Conservation (phyloP, 2,329 filamentous ascomycete genomes). For the Clonostachys solani region DNA sequence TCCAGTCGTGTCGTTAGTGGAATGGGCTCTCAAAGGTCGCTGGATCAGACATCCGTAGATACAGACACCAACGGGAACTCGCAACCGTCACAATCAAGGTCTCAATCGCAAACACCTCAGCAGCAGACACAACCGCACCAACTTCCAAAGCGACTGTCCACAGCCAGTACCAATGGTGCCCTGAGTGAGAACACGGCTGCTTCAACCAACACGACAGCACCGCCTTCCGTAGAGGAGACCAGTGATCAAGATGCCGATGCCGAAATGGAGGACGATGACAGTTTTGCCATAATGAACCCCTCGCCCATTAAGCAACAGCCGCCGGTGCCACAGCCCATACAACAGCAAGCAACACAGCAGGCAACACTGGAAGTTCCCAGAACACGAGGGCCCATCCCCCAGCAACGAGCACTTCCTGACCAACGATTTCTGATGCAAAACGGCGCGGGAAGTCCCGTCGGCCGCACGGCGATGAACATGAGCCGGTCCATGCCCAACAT, state of each 20-base stretch:
- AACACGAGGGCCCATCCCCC: slow-evolving; percentile 28
- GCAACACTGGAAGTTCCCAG: slow-evolving; percentile 37
- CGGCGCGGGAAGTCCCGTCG: slow-evolving; percentile 25
- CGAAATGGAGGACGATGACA: slow-evolving; percentile 57
- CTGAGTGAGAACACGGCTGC: slow-evolving; percentile 24
- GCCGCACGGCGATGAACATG: slow-evolving; percentile 30
- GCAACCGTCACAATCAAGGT: slow-evolving; percentile 12
- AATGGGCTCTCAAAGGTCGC: slow-evolving; percentile 43
- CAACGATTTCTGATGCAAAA: slow-evolving; percentile 38
- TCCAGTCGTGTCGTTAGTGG: slow-evolving; percentile 39
- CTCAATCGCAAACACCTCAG: slow-evolving; percentile 13
- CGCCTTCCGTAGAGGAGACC: slow-evolving; percentile 38
- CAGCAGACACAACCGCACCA: slow-evolving; percentile 11
- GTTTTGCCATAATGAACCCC: slow-evolving; percentile 44
- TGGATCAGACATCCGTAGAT: slow-evolving; percentile 29
- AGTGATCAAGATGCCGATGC: slow-evolving; percentile 38
- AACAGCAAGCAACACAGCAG: slow-evolving; percentile 32
- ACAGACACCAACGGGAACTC: slow-evolving; percentile 12
- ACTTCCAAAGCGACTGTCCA: slow-evolving; percentile 20
- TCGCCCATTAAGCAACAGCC: slow-evolving; percentile 24
- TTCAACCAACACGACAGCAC: slow-evolving; percentile 25
- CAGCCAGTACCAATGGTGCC: slow-evolving; percentile 25
- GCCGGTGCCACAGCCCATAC: slow-evolving; percentile 25
- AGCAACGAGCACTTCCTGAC: slow-evolving; percentile 16
- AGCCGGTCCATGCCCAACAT: slow-evolving; percentile 42